phyloP scores from a whole-genome alignment of 73 alveolate species.

The Symbiodinium natans region DNA sequence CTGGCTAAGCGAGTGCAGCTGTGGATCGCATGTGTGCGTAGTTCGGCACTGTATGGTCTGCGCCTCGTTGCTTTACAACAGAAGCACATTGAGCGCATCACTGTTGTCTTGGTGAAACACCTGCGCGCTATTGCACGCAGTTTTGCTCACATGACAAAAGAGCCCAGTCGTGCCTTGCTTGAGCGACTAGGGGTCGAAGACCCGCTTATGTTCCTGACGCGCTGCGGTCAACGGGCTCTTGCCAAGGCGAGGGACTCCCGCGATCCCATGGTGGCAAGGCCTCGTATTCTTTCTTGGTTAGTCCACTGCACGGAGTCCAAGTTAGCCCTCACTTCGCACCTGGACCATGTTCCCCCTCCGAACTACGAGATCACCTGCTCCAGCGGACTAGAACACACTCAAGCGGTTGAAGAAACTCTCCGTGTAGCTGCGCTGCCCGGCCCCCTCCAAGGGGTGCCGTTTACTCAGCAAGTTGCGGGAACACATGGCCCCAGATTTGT shows the following conservation, averaged over 20 bases:
- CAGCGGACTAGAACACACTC: background rate
- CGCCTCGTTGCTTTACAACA: background rate
- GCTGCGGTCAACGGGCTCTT: background rate
- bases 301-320: background rate
- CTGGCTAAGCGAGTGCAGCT: background rate
- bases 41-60: background rate
- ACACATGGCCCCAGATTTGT: background rate
- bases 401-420: background rate
- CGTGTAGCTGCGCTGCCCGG: background rate
- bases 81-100: background rate
- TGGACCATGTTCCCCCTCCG: background rate
- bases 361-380: background rate
- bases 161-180: too few relatives aligned
- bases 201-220: background rate
- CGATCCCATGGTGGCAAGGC: background rate
- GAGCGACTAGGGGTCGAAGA: background rate
- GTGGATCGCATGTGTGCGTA: background rate
- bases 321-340: background rate
- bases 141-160: too few relatives aligned
- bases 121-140: too few relatives aligned
- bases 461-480: background rate
- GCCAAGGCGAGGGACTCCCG: background rate
- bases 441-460: background rate
- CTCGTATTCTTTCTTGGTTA: background rate
- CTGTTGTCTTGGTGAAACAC: too few relatives aligned